Evolutionary conservation across 495 filamentous ascomycete species (phyloP).

Genomic region (Xylaria flabelliformis): DNA sequence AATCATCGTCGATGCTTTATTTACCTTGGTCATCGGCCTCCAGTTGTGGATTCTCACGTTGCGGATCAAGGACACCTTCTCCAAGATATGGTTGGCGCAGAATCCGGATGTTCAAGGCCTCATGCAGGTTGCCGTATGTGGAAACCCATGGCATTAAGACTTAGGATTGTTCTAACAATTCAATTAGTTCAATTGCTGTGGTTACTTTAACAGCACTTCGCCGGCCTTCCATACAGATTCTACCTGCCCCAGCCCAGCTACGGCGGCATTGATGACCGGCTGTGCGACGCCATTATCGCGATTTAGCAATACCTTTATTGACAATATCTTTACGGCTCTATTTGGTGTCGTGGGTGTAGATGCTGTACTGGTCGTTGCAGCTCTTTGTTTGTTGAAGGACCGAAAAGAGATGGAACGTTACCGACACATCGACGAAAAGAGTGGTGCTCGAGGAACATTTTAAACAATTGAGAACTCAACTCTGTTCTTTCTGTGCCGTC

Average conservation of each 20-base stretch:
- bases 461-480: slow-evolving; percentile 17
- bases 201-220: slow-evolving; percentile 70
- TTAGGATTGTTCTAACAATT: slow-evolving; percentile 30
- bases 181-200: slow-evolving; percentile 73
- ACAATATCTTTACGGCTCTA: slow-evolving; percentile 74
- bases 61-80: slow-evolving; percentile 63
- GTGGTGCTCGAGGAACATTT: slow-evolving; percentile 51
- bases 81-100: slow-evolving; percentile 61
- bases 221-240: slow-evolving; percentile 67
- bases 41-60: slow-evolving; percentile 74
- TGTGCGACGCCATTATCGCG: slow-evolving; percentile 67
- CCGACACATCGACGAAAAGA: slow-evolving; percentile 76
- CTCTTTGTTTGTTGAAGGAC: slow-evolving; percentile 73
- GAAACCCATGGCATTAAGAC: neutral
- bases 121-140: slow-evolving; percentile 67
- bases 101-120: slow-evolving; percentile 59
- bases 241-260: slow-evolving; percentile 65
- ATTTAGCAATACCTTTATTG: slow-evolving; percentile 71
- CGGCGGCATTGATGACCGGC: slow-evolving; percentile 68
- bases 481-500: neutral
- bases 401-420: slow-evolving; percentile 75
- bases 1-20: slow-evolving; percentile 63
- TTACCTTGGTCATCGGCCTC: slow-evolving; percentile 69
- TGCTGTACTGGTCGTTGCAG: slow-evolving; percentile 65
- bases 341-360: slow-evolving; percentile 79